Evolutionary conservation across 2,329 filamentous ascomycete genomes (phyloP).

Genomic region (Fusarium sp.): DNA sequence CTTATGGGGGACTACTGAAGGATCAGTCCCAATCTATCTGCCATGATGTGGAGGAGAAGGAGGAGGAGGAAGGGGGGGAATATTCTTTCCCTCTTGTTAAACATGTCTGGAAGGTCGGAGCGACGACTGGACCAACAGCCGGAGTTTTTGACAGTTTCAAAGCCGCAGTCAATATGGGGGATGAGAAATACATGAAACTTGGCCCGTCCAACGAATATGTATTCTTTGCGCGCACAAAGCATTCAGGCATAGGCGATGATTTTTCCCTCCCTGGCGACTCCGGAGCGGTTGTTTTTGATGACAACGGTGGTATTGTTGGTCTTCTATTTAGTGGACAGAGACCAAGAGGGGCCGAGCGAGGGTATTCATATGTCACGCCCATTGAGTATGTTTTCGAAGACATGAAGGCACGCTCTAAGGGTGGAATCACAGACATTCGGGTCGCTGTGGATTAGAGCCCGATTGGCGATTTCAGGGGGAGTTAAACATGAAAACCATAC

Average conservation of each 20-base stretch:
- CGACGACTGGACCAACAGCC: background rate
- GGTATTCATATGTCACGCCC: background rate
- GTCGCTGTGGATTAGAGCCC: too few relatives aligned
- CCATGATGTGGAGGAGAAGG: background rate
- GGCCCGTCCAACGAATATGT: background rate
- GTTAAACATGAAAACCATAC: too few relatives aligned
- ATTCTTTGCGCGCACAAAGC: background rate
- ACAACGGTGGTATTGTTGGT: background rate
- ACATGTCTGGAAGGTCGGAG: background rate
- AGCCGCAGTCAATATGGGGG: background rate
- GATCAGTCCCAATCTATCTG: background rate
- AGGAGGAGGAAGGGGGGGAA: too few relatives aligned
- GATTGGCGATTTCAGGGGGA: too few relatives aligned
- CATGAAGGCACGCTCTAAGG: background rate
- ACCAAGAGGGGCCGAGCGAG: background rate
- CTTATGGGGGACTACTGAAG: background rate
- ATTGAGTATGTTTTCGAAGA: constrained; percentile 4
- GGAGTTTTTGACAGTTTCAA: background rate
- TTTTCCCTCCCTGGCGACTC: background rate
- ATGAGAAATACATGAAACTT: background rate
- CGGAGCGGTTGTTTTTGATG: background rate
- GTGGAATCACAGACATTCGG: background rate
- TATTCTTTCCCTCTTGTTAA: background rate
- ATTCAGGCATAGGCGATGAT: too few relatives aligned
- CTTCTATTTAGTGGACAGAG: background rate